A percentile compares a stretch with the other conserved stretches of the same genome.
phyloP scores from a whole-genome alignment of 1,139 yeast genomes.

The Hansenula anomala region DNA sequence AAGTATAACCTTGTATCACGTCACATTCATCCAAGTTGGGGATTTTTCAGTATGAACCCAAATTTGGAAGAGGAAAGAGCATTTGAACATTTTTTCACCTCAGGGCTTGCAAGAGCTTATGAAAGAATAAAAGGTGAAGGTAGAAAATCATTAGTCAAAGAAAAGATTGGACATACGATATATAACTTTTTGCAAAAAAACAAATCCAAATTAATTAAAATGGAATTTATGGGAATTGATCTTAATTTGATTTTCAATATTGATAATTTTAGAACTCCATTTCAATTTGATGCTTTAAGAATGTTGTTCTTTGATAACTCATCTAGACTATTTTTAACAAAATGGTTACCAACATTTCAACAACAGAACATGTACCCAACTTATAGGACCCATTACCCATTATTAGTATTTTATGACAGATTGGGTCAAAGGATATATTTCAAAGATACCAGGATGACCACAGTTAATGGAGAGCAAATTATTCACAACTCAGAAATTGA shows the following conservation, averaged over 20 bases:
- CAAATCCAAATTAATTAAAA: constrained; percentile 3
- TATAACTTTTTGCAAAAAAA: constrained; percentile 6
- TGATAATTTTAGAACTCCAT: neutral
- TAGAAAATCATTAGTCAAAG: neutral
- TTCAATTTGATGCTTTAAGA: constrained; percentile 17
- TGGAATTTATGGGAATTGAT: constrained; percentile 22
- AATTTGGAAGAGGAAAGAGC: neutral
- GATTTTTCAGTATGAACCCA: neutral
- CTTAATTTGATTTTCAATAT: constrained; percentile 15
- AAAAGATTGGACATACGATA: constrained; percentile 2
- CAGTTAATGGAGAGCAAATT: too few species aligned
- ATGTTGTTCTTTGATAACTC: constrained; percentile 23
- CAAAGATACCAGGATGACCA: constrained; percentile 4
- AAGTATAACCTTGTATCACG: neutral
- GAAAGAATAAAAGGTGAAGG: neutral
- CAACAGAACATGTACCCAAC: constrained; percentile 9
- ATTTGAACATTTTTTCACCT: too few species aligned
- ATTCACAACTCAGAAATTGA: constrained; percentile 7
- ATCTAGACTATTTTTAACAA: constrained; percentile 13
- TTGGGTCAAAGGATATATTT: constrained; percentile 14
- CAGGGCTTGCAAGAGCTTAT: neutral
- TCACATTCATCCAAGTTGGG: neutral
- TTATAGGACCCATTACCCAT: constrained; percentile 10
- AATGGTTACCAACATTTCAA: constrained; percentile 22
- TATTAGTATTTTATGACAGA: constrained; percentile 19